phyloP scores from a whole-genome alignment of 495 filamentous ascomycete species.

The Aspergillus kassunensis region DNA sequence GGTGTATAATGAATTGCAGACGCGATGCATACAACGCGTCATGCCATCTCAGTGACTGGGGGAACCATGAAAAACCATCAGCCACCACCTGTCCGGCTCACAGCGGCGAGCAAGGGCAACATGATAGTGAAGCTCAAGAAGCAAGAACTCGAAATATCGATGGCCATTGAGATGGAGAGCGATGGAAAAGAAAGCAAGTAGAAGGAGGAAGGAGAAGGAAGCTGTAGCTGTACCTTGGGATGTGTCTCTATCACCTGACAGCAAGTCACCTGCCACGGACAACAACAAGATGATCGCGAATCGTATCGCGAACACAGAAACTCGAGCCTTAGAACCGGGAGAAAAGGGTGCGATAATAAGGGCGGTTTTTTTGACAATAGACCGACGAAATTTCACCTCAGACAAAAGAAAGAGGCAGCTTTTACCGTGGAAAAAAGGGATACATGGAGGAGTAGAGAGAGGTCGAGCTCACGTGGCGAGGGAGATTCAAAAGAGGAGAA shows the following conservation, averaged over 20 bases:
- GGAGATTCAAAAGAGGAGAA: slow-evolving; percentile 28
- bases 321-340: slow-evolving; percentile 21
- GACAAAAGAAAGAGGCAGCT: slow-evolving; percentile 22
- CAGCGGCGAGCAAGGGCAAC: slow-evolving; percentile 1
- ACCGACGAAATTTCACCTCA: slow-evolving; percentile 19
- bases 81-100: slow-evolving; percentile 10
- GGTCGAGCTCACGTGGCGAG: slow-evolving; percentile 45
- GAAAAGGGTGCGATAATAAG: slow-evolving; percentile 14
- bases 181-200: slow-evolving; percentile 2
- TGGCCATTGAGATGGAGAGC: neutral
- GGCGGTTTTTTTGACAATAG: neutral
- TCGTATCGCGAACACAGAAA: slow-evolving; percentile 27
- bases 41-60: slow-evolving; percentile 29
- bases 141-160: neutral
- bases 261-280: slow-evolving; percentile 49
- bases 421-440: slow-evolving; percentile 32
- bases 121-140: neutral
- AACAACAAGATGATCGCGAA: slow-evolving; percentile 44
- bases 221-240: slow-evolving; percentile 41
- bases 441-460: slow-evolving; percentile 28
- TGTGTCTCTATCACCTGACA: slow-evolving; percentile 51
- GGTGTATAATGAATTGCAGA: slow-evolving; percentile 4
- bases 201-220: slow-evolving; percentile 11
- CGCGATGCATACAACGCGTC: slow-evolving; percentile 31
- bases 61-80: slow-evolving; percentile 21